Evolutionary conservation across 2,329 filamentous ascomycete genomes (phyloP), one percentile per base, ranked within the genome.

Genomic region (Blumeriella jaapii): DNA sequence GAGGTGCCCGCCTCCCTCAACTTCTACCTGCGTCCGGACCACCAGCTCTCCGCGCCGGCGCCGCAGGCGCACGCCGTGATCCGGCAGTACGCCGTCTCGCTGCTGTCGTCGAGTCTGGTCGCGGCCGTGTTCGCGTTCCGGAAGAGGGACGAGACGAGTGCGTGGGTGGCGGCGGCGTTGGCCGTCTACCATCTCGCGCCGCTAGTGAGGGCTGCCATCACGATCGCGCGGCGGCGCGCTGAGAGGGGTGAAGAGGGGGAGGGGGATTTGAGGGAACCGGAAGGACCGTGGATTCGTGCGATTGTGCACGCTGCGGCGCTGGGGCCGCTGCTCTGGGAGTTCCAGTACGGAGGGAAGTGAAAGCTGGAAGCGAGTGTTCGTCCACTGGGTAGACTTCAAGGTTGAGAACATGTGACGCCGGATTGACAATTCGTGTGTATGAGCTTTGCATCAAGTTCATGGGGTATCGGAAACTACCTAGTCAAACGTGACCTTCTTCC

Each of bases 401-500:
- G 12, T 9, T 24, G 10, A 9, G 9, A 4, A 24, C 12, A 24
- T 24, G 7, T 24, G 22, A 9, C 12, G 3, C 4, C 12, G 22
- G 22, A 4, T 4, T 24, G 7, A 24, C 3, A 24, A 4, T 8
- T 24, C 9, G 22, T 24, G 22, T 24, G 7, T n/a, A n/a, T 4
- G 22, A 24, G 7, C 11, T 29, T 14, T 17, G 20, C 12, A 28
- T 34, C 17, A 28, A n/a, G n/a, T 28, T 38, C 36, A 29, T 34
- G 45, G 40, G 42, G n/a, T 43, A 43, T 41, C 38, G 25, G 24
- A 15, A 23, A 14, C 14, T 13, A 15, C 26, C 51, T 36, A 71
- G 52, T 74, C 70, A 57, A 76, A 77, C 13, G 61, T 63, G 36
- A 77, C 68, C 56, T 76, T 76, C 42, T 63, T 67, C 32, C 71